phyloP scores from a whole-genome alignment of 2,329 filamentous ascomycete species.

The Zarea fungicola region DNA sequence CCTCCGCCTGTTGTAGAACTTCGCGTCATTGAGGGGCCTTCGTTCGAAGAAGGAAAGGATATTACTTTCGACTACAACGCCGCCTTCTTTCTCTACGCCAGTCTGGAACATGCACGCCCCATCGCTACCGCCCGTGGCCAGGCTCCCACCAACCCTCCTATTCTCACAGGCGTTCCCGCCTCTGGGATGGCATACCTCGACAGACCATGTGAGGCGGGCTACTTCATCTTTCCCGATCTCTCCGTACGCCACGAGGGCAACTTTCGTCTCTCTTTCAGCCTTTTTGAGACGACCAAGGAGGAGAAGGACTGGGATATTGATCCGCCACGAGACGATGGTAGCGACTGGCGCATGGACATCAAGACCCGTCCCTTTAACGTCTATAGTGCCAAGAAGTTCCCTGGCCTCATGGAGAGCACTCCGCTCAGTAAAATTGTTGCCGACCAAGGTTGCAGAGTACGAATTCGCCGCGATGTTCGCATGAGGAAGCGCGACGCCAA shows the following conservation, averaged over 20 bases:
- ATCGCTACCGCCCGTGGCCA: conserved; percentile 77
- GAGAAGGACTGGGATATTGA: conserved; percentile 67
- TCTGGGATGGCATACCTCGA: conserved; percentile 96
- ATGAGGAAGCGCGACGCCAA: conserved; percentile 83
- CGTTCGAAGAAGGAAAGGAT: conserved; percentile 57
- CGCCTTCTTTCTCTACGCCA: conserved; percentile 96
- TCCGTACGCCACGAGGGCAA: conserved; percentile 93
- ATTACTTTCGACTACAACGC: conserved; percentile 90
- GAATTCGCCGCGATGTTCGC: conserved; percentile 88
- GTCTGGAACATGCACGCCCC: conserved; percentile 76
- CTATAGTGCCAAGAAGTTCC: conserved; percentile 97
- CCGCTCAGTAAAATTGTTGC: conserved; percentile 83
- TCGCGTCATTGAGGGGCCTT: conserved; percentile 70
- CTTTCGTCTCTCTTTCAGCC: conserved; percentile 84
- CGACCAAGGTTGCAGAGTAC: conserved; percentile 93
- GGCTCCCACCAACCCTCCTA: conserved; percentile 65
- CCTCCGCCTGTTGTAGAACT: conserved; percentile 92
- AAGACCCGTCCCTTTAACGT: conserved; percentile 84
- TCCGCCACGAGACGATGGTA: conserved; percentile 40
- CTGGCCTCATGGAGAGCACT: conserved; percentile 86
- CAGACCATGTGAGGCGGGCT: conserved; percentile 72
- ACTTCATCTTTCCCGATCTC: conserved; percentile 96
- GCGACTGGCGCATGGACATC: conserved; percentile 84
- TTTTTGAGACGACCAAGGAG: conserved; percentile 92
- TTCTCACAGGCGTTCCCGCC: conserved; percentile 89